Conservation (phyloP, 768 basidiomycete species). For the Amanita muscaria region DNA sequence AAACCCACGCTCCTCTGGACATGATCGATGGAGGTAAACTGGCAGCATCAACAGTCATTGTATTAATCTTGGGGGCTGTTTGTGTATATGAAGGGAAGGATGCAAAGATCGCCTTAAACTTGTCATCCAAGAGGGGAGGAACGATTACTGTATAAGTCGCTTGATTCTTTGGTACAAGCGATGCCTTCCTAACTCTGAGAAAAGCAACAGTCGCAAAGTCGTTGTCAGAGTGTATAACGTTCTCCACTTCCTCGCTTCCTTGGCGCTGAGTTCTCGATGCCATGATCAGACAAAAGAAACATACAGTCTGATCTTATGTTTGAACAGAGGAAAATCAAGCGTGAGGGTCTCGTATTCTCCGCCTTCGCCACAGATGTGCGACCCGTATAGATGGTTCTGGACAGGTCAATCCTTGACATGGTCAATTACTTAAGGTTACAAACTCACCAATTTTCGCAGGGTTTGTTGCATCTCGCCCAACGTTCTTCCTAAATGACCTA, state of each 20-base stretch:
- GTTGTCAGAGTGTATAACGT: conserved; percentile 69
- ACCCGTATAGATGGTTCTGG: conserved; percentile 76
- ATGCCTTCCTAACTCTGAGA: conserved; percentile 66
- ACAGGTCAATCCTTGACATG: not conserved
- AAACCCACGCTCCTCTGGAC: conserved; percentile 54
- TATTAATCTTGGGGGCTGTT: conserved; percentile 4
- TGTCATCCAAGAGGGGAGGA: conserved; percentile 48
- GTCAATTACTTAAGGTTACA: not conserved
- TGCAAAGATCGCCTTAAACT: conserved; percentile 20
- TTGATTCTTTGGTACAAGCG: conserved; percentile 45
- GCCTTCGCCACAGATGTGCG: conserved; percentile 94
- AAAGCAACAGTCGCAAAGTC: conserved; percentile 90
- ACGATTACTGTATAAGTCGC: conserved; percentile 18
- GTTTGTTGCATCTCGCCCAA: conserved; percentile 68
- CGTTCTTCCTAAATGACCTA: conserved; percentile 69
- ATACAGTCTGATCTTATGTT: conserved; percentile 62
- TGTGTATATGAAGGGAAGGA: not conserved
- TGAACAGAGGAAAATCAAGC: conserved; percentile 84
- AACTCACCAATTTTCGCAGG: conserved; percentile 59
- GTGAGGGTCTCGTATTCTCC: conserved; percentile 97
- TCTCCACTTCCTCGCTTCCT: conserved; percentile 59
- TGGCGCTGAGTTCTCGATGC: conserved; percentile 6
- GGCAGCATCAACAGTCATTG: not conserved
- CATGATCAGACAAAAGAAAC: conserved; percentile 14
- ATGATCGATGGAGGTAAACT: not conserved